phyloP scores from a whole-genome alignment of 768 basidiomycete genomes.

The Phanerodontia chrysosporium region DNA sequence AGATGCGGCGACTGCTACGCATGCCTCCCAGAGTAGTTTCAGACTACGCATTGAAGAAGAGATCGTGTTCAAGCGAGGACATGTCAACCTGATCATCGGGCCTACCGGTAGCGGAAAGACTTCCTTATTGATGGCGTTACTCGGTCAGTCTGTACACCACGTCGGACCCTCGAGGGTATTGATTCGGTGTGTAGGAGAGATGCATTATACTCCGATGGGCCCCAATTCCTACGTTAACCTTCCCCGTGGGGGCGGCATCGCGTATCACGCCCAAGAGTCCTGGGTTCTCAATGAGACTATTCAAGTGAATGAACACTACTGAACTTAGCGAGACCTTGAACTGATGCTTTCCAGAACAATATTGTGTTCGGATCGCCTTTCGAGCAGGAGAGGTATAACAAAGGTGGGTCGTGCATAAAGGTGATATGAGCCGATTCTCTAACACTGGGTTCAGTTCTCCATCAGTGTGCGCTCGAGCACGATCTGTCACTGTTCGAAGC shows the following conservation, averaged over 20 bases:
- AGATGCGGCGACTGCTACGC: constrained; percentile 30
- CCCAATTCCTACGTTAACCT: constrained; percentile 67
- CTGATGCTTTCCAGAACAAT: constrained; percentile 32
- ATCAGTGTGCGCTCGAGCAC: constrained; percentile 31
- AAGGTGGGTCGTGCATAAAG: constrained; percentile 22
- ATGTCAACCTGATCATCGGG: constrained; percentile 56
- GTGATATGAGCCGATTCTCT: background rate
- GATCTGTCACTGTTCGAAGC: constrained; percentile 31
- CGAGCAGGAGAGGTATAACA: constrained; percentile 42
- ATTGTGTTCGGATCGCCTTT: constrained; percentile 46
- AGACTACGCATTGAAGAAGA: constrained; percentile 48
- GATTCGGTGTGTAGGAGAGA: constrained; percentile 24
- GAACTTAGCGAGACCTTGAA: too few relatives aligned
- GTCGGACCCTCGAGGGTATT: background rate
- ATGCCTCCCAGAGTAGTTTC: constrained; percentile 38
- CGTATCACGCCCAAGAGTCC: constrained; percentile 80
- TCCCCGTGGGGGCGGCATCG: constrained; percentile 65
- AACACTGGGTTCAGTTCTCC: constrained; percentile 23
- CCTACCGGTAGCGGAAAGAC: constrained; percentile 61
- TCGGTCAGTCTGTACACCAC: constrained; percentile 28
- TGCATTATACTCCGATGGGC: constrained; percentile 54
- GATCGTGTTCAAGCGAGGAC: constrained; percentile 46
- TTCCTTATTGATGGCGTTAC: constrained; percentile 58
- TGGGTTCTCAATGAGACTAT: constrained; percentile 86
- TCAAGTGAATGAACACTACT: constrained; percentile 39